Percentiles rank a stretch among this genome's conserved stretches.
These are phyloP conservation scores for Mortierella sp. DNA, from an alignment of 371 early-diverging fungal genomes.

Conservation along the genomic window DNA sequence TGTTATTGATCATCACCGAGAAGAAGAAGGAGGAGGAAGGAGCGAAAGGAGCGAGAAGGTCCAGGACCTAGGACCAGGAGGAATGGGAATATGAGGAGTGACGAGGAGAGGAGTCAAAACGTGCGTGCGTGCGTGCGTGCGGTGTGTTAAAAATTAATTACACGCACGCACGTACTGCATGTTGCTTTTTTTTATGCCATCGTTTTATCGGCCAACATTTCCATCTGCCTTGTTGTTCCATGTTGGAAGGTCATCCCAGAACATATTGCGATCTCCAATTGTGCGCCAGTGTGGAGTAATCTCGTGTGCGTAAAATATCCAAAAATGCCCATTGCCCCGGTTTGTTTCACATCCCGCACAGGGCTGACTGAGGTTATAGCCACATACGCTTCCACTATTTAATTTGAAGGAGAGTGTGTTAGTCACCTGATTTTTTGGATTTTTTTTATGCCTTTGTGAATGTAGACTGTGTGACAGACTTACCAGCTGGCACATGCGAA, in stretches of 20 bases:
- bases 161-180: background rate
- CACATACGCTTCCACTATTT: constrained; percentile 45
- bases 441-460: too few species aligned
- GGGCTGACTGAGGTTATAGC: constrained; percentile 52
- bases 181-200: background rate
- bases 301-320: constrained; percentile 56
- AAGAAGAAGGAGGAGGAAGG: background rate
- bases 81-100: background rate
- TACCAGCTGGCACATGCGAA: constrained; percentile 57
- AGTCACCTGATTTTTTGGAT: background rate
- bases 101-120: too few species aligned
- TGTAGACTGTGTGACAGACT: too few species aligned
- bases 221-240: constrained; percentile 49
- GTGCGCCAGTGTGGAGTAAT: constrained; percentile 52
- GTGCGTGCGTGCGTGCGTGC: too few species aligned
- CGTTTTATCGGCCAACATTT: constrained; percentile 37
- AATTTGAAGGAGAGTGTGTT: background rate
- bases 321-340: constrained; percentile 56
- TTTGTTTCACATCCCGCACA: constrained; percentile 56
- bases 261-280: constrained; percentile 52
- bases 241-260: constrained; percentile 56
- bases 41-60: background rate
- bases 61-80: too few species aligned
- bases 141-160: background rate
- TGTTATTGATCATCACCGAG: background rate